Evolutionary conservation across 2,329 filamentous ascomycete species (phyloP).

Genomic region (Cercospora canescens): DNA sequence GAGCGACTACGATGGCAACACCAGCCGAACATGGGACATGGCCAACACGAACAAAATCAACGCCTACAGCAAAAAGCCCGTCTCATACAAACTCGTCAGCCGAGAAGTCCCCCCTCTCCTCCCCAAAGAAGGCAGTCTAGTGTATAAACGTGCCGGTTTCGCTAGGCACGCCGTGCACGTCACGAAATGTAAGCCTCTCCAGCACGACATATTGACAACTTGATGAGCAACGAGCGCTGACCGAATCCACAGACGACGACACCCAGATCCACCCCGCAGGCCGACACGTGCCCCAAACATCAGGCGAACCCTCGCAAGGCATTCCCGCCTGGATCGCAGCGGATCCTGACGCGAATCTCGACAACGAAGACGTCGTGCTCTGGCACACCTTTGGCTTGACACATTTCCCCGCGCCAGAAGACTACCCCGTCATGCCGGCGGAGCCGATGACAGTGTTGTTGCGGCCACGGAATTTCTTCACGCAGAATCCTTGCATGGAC

Average conservation of each 20-base stretch:
- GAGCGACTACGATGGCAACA: slow-evolving; percentile 79
- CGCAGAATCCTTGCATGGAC: slow-evolving; percentile 75
- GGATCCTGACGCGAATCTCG: slow-evolving; percentile 66
- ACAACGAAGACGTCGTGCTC: slow-evolving; percentile 82
- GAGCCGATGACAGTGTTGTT: slow-evolving; percentile 68
- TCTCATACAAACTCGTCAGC: slow-evolving; percentile 86
- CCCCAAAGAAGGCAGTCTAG: slow-evolving; percentile 76
- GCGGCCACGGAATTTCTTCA: slow-evolving; percentile 76
- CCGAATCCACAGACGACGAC: slow-evolving; percentile 77
- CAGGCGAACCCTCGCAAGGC: slow-evolving; percentile 72
- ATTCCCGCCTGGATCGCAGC: slow-evolving; percentile 74
- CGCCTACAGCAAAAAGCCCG: slow-evolving; percentile 80
- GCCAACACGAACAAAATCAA: slow-evolving; percentile 81
- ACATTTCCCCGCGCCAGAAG: slow-evolving; percentile 85
- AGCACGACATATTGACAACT: too few relatives aligned
- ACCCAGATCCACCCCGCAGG: slow-evolving; percentile 82
- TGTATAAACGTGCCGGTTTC: slow-evolving; percentile 89
- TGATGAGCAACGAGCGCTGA: too few relatives aligned
- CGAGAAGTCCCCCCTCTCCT: slow-evolving; percentile 77
- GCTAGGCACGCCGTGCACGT: slow-evolving; percentile 85
- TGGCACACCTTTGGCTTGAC: slow-evolving; percentile 94
- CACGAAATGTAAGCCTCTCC: slow-evolving; percentile 84
- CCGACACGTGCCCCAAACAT: slow-evolving; percentile 84
- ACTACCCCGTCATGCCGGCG: slow-evolving; percentile 79
- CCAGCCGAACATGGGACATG: slow-evolving; percentile 87